Conservation (phyloP, 352 stramenopile genomes). For the Phytophthora niederhauseri region DNA sequence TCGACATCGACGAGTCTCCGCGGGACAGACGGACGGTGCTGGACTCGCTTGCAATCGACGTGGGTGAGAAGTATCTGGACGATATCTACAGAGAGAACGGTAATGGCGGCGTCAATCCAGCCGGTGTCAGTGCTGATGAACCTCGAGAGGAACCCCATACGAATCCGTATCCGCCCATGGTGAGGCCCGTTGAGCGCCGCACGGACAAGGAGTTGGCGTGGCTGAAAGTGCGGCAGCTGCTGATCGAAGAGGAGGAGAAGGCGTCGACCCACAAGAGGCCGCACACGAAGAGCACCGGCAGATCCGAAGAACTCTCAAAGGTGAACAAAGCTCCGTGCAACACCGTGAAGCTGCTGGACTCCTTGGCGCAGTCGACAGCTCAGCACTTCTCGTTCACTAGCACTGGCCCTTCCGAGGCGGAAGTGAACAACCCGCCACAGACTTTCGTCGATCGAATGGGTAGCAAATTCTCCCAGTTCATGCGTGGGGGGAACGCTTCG, state of each 20-base stretch:
- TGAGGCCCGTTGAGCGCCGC: conserved; percentile 24
- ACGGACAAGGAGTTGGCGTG: conserved; percentile 41
- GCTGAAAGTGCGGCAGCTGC: conserved; percentile 41
- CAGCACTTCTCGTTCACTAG: conserved; percentile 7
- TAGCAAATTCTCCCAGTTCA: conserved; percentile 19
- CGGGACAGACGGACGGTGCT: conserved; percentile 29
- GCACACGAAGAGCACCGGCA: conserved; percentile 17
- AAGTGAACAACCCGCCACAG: background rate
- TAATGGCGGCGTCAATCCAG: conserved; percentile 2
- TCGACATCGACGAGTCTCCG: conserved; percentile 42
- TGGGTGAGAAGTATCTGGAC: conserved; percentile 64
- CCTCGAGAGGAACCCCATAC: background rate
- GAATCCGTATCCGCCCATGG: background rate
- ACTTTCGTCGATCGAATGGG: conserved; percentile 21
- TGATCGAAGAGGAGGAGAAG: conserved; percentile 43
- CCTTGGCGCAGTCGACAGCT: conserved; percentile 26
- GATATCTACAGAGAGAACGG: conserved; percentile 65
- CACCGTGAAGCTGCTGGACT: conserved; percentile 39
- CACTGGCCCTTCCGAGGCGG: conserved; percentile 1
- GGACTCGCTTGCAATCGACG: conserved; percentile 59
- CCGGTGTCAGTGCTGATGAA: background rate
- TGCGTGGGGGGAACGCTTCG: conserved; percentile 7
- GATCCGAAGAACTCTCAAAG: conserved; percentile 27
- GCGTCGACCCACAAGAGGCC: conserved; percentile 10
- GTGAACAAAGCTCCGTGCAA: conserved; percentile 33